These are phyloP conservation scores for Coniosporium tulheliwenetii DNA, from an alignment of 2,329 filamentous ascomycete species.

Conservation along the genomic window DNA sequence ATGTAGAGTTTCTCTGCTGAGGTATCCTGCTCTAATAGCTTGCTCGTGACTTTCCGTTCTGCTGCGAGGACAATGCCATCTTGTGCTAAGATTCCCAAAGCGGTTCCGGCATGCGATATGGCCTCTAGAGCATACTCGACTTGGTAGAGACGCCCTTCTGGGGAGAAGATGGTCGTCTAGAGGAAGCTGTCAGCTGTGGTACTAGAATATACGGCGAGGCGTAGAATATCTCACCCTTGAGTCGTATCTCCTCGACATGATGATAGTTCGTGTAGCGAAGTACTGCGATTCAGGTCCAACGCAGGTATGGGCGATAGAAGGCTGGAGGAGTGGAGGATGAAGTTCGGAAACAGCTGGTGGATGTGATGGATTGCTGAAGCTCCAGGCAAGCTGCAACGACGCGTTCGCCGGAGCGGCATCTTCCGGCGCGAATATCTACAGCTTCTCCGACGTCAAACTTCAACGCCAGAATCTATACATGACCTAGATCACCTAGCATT, in stretches of 20 bases:
- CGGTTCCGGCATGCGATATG: constrained; percentile 95
- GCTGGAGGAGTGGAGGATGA: constrained; percentile 1
- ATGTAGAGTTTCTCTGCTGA: constrained; percentile 99
- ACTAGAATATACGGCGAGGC: constrained; percentile 2
- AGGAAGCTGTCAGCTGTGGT: constrained; percentile 3
- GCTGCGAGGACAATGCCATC: constrained; percentile 97
- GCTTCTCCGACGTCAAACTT: too few relatives aligned
- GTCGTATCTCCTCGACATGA: constrained; percentile 95
- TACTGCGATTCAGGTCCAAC: neutral
- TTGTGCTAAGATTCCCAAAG: constrained; percentile 89
- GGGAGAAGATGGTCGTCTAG: constrained; percentile 98
- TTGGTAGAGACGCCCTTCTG: constrained; percentile 94
- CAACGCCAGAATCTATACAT: neutral
- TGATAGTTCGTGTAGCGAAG: neutral
- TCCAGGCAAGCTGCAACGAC: constrained; percentile 2
- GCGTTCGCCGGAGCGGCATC: neutral
- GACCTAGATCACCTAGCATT: neutral
- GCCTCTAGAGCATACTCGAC: constrained; percentile 98
- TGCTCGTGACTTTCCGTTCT: constrained; percentile 97
- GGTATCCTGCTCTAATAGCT: constrained; percentile 97
- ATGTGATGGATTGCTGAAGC: neutral
- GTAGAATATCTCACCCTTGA: constrained; percentile 55
- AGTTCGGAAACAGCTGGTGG: neutral
- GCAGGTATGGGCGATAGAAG: constrained; percentile 1
- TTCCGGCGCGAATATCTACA: too few relatives aligned